Evolutionary conservation across 192 early-diverging fungal species (phyloP).

Genomic region (Cladochytrium replicatum): DNA sequence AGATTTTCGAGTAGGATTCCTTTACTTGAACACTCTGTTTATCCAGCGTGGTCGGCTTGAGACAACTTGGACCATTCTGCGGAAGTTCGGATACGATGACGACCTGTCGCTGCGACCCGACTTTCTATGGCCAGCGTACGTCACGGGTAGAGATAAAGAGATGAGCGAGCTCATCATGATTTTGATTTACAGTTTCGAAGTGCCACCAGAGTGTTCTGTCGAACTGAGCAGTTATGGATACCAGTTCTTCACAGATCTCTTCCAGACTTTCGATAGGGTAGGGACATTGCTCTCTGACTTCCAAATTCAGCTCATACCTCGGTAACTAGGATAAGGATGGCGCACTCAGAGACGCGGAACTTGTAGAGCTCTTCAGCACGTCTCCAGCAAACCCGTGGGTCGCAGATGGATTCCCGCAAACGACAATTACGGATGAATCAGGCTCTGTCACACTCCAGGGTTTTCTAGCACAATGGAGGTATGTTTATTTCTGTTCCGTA

Average conservation of each 20-base stretch:
- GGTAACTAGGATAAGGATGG: conserved; percentile 85
- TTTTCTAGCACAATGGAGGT: conserved; percentile 99
- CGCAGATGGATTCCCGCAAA: conserved; percentile 73
- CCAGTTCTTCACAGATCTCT: conserved; percentile 90
- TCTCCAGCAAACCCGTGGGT: conserved; percentile 93
- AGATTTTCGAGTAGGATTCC: conserved; percentile 68
- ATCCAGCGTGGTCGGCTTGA: conserved; percentile 94
- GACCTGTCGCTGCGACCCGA: conserved; percentile 87
- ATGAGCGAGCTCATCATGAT: background rate
- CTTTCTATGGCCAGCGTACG: conserved; percentile 71
- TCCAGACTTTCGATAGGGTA: conserved; percentile 87
- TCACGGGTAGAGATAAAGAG: no score
- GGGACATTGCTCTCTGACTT: background rate
- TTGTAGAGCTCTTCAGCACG: conserved; percentile 78
- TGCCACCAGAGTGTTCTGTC: conserved; percentile 81
- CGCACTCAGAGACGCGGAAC: conserved; percentile 74
- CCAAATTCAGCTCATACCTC: no score
- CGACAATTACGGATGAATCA: conserved; percentile 74
- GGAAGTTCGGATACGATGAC: conserved; percentile 94
- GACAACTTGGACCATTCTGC: conserved; percentile 96
- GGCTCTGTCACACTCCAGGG: conserved; percentile 90
- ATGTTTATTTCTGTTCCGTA: background rate
- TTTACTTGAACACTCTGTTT: conserved; percentile 90
- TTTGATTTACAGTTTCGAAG: conserved; percentile 55
- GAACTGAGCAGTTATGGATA: conserved; percentile 91